Conservation (phyloP, 805 yeast genomes). For the Pichia thaimueangensis region DNA sequence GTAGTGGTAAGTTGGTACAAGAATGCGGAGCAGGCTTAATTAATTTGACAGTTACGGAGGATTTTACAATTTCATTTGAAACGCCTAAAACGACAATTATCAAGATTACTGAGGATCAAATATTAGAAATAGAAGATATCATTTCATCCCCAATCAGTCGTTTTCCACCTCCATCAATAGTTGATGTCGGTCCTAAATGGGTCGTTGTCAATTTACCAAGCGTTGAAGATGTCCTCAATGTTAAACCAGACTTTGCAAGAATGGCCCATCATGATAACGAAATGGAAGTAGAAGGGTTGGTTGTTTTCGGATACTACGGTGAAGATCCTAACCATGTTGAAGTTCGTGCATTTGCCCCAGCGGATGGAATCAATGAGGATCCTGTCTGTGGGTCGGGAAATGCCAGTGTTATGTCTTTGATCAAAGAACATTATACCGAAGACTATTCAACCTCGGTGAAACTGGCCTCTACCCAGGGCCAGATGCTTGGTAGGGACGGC, state of each 20-base stretch:
- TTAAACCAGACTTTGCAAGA: slow-evolving; percentile 28
- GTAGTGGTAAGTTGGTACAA: slow-evolving; percentile 31
- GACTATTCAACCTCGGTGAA: not conserved
- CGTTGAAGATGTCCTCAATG: slow-evolving; percentile 29
- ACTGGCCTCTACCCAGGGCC: not conserved
- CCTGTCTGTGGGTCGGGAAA: slow-evolving; percentile 54
- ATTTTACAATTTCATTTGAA: slow-evolving; percentile 1
- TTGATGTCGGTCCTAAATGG: slow-evolving; percentile 46
- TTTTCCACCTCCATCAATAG: slow-evolving; percentile 20
- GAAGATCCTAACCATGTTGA: slow-evolving; percentile 19
- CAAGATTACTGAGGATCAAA: not conserved
- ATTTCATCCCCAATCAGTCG: slow-evolving; percentile 3
- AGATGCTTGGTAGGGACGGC: slow-evolving; percentile 5
- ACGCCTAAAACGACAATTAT: slow-evolving; percentile 4
- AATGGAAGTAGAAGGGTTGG: slow-evolving; percentile 30
- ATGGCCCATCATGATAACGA: slow-evolving; percentile 19
- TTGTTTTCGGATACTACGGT: slow-evolving; percentile 32
- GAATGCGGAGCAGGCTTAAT: slow-evolving; percentile 40
- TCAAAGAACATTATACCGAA: not conserved
- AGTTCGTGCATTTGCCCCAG: slow-evolving; percentile 38
- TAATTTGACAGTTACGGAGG: not conserved
- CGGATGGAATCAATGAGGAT: slow-evolving; percentile 36
- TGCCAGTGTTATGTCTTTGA: slow-evolving; percentile 12
- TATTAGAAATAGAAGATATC: slow-evolving; percentile 1
- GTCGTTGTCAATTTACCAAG: slow-evolving; percentile 30